phyloP scores from a whole-genome alignment of 2,329 filamentous ascomycete species.

The Trichophyton verrucosum region DNA sequence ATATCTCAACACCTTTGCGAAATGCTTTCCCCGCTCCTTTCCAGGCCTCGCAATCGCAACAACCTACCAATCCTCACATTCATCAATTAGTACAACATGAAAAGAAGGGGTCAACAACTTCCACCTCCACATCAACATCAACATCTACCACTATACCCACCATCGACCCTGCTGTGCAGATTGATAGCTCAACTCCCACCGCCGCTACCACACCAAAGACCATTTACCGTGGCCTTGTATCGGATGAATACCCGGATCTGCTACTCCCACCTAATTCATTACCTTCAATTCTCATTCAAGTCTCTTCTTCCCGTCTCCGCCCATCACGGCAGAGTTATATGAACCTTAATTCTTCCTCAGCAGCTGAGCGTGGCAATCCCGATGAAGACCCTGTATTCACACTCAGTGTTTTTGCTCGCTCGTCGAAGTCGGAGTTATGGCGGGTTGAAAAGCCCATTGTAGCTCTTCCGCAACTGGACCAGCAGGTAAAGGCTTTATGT shows the following conservation, averaged over 20 bases:
- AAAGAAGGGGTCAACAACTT: constrained; percentile 18
- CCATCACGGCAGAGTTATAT: constrained; percentile 79
- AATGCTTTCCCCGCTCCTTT: constrained; percentile 54
- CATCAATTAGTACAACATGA: constrained; percentile 7
- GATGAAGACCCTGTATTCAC: constrained; percentile 94
- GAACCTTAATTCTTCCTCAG: constrained; percentile 47
- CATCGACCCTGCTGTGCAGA: constrained; percentile 26
- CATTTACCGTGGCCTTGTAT: constrained; percentile 66
- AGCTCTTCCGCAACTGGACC: constrained; percentile 70
- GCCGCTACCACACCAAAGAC: neutral
- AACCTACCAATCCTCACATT: constrained; percentile 21
- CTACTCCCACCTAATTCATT: constrained; percentile 79
- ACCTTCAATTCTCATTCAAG: constrained; percentile 70
- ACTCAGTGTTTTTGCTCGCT: constrained; percentile 65
- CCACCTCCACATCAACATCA: neutral
- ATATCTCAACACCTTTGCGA: constrained; percentile 48
- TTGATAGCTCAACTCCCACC: constrained; percentile 21
- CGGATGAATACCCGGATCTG: constrained; percentile 76
- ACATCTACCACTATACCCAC: constrained; percentile 20
- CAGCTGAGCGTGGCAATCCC: neutral
- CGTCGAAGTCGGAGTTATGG: constrained; percentile 68
- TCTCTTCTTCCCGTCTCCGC: constrained; percentile 88
- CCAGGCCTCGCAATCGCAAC: constrained; percentile 55
- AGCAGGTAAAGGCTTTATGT: constrained; percentile 62
- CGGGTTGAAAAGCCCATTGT: constrained; percentile 82